phyloP scores from a whole-genome alignment of 2,329 filamentous ascomycete genomes.

The Colletotrichum abscissum region DNA sequence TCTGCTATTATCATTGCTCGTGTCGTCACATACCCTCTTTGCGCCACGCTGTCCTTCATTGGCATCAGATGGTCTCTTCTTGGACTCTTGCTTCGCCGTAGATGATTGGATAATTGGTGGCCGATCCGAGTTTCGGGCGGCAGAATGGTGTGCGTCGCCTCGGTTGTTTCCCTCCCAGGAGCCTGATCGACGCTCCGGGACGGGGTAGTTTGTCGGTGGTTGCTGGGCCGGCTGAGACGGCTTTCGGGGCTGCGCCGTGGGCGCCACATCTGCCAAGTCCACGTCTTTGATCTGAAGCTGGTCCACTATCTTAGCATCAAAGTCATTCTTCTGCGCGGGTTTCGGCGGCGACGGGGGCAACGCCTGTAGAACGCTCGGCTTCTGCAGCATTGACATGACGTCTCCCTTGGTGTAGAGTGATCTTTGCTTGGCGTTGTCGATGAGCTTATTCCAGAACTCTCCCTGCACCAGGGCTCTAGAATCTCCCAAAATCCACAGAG shows the following conservation, averaged over 20 bases:
- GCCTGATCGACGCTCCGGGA: slow-evolving; percentile 8
- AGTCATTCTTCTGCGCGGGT: slow-evolving; percentile 41
- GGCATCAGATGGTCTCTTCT: slow-evolving; percentile 58
- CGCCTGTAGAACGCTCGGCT: slow-evolving; percentile 47
- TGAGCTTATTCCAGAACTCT: slow-evolving; percentile 89
- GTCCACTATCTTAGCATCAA: neutral
- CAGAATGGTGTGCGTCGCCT: slow-evolving; percentile 39
- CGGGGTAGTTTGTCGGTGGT: neutral
- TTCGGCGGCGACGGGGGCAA: slow-evolving; percentile 35
- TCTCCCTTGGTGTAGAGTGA: slow-evolving; percentile 80
- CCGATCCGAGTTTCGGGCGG: slow-evolving; percentile 26
- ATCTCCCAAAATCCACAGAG: slow-evolving; percentile 95
- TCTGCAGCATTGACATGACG: slow-evolving; percentile 60
- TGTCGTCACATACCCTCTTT: slow-evolving; percentile 54
- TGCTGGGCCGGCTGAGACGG: slow-evolving; percentile 3
- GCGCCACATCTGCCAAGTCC: slow-evolving; percentile 30
- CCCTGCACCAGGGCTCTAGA: slow-evolving; percentile 87
- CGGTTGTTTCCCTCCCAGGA: slow-evolving; percentile 25
- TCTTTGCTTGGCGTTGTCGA: slow-evolving; percentile 81
- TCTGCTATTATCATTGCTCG: neutral
- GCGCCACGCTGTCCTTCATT: slow-evolving; percentile 45
- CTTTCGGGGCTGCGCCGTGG: slow-evolving; percentile 1
- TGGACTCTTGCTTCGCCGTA: slow-evolving; percentile 40
- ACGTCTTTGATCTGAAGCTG: slow-evolving; percentile 27
- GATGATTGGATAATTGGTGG: slow-evolving; percentile 54